A percentile compares a stretch with the other conserved stretches of the same genome.
These are phyloP conservation scores for Talaromyces trachyspermus DNA, from an alignment of 495 filamentous ascomycete species.

Conservation along the genomic window DNA sequence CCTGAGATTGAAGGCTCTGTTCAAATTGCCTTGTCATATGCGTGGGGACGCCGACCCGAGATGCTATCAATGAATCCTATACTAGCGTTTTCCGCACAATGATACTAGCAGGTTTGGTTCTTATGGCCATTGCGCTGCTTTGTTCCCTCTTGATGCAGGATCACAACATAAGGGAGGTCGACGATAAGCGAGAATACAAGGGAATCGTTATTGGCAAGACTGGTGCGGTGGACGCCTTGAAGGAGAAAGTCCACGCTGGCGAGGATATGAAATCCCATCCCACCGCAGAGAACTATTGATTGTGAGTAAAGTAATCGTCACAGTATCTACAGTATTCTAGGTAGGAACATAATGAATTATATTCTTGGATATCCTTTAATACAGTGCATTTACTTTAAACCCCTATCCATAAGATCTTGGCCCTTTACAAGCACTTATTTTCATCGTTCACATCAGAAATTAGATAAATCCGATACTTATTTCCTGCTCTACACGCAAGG, in stretches of 20 bases:
- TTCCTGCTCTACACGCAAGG: conserved; percentile 54
- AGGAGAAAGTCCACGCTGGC: background rate
- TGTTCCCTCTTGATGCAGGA: conserved; percentile 2
- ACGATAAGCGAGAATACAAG: conserved; percentile 1
- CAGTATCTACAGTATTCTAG: too few relatives aligned
- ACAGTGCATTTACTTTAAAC: too few relatives aligned
- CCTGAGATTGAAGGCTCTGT: conserved; percentile 1
- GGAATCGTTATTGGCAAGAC: conserved; percentile 6
- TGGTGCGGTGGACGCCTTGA: conserved; percentile 1
- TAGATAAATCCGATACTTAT: conserved; percentile 23
- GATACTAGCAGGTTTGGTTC: conserved; percentile 2
- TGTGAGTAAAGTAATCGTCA: background rate
- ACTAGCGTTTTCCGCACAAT: conserved; percentile 1
- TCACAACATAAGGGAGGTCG: conserved; percentile 1
- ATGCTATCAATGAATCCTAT: conserved; percentile 4
- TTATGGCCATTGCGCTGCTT: background rate
- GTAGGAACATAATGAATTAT: too few relatives aligned
- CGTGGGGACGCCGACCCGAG: conserved; percentile 2
- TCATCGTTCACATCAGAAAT: conserved; percentile 14
- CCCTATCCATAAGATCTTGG: background rate
- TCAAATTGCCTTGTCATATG: background rate
- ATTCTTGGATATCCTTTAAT: too few relatives aligned
- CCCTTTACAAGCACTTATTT: background rate
- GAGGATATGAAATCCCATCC: background rate
- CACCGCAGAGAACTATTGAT: background rate